Evolutionary conservation across 345 rosid species (phyloP), one percentile per base, ranked within the genome.

Genomic region (Turnera subulata): DNA sequence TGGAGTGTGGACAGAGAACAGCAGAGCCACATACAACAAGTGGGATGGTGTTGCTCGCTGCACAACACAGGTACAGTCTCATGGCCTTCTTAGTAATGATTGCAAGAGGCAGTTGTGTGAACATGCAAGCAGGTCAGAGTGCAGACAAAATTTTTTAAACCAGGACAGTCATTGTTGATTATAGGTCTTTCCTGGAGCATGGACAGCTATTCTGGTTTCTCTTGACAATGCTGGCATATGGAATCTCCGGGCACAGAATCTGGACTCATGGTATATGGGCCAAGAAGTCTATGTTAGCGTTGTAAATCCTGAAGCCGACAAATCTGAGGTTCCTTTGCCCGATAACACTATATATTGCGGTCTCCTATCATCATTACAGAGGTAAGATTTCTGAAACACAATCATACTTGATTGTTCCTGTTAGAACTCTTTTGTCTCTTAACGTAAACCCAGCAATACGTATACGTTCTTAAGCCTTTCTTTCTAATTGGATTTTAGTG

Each of bases 161-260:
- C 6, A 11, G 39, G 39, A 35, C 39, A 35, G 39, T 35, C 11
- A 11, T 35, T 35, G 39, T 63, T 46, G 45, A 50, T 55, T 53
- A 23, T 71, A 89, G 96, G 98, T 89, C 56, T 89, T 81, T 75
- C 96, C 98, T 1, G 93, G 89, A 75, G 95, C 95, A 45, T 92
- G 98, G 98, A 84, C 98, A 0, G 96, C 98, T 16, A 80, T 92
- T 45, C 70, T 92, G 61, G 86, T 89, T 63, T 83, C 83, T 48
- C 81, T 92, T 19, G 98, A 89, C 75, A 89, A 86, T 79, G 80
- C 93, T 8, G 98, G 98, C 53, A 76, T 89, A 52, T 89, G 98
- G 98, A 92, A 92, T 64, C 87, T 92, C 47, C 85, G 93, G 3
- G 53, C 74, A 1, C 78, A 92, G 81, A 92, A 86, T 77, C 93